Conservation (phyloP, 2,329 filamentous ascomycete species). For the Cladosporium sp. region DNA sequence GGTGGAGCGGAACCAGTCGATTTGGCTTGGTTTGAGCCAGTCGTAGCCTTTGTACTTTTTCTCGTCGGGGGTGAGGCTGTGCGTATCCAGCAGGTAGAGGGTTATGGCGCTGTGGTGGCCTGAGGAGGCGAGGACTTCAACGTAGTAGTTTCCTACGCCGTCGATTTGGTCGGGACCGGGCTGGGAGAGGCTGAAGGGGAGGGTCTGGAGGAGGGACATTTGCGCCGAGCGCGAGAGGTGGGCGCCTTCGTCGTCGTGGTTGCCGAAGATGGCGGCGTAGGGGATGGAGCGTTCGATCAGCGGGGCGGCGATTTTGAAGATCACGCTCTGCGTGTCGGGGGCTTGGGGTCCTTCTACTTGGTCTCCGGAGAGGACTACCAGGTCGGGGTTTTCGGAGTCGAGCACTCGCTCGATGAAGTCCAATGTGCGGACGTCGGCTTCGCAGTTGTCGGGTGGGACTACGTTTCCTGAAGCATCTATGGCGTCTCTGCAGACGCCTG, state of each 20-base stretch:
- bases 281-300: slow-evolving; percentile 85
- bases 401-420: slow-evolving; percentile 82
- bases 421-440: slow-evolving; percentile 85
- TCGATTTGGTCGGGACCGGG: slow-evolving; percentile 80
- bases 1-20: slow-evolving; percentile 87
- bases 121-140: slow-evolving; percentile 82
- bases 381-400: slow-evolving; percentile 88
- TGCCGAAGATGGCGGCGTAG: slow-evolving; percentile 92
- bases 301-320: slow-evolving; percentile 87
- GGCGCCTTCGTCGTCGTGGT: slow-evolving; percentile 85
- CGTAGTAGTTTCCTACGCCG: slow-evolving; percentile 89
- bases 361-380: slow-evolving; percentile 89
- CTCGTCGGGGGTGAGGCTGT: slow-evolving; percentile 88
- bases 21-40: slow-evolving; percentile 93
- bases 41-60: slow-evolving; percentile 88
- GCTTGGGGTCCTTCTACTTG: slow-evolving; percentile 94
- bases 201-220: slow-evolving; percentile 79
- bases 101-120: slow-evolving; percentile 87
- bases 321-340: slow-evolving; percentile 84
- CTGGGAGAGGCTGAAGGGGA: slow-evolving; percentile 85
- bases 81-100: slow-evolving; percentile 91
- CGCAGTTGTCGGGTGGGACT: slow-evolving; percentile 50
- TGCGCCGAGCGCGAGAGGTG: slow-evolving; percentile 66
- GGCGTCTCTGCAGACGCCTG: slow-evolving; percentile 82
- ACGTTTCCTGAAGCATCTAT: slow-evolving; percentile 51